phyloP scores from a whole-genome alignment of 2,329 filamentous ascomycete species.

The Penicillium sp. region DNA sequence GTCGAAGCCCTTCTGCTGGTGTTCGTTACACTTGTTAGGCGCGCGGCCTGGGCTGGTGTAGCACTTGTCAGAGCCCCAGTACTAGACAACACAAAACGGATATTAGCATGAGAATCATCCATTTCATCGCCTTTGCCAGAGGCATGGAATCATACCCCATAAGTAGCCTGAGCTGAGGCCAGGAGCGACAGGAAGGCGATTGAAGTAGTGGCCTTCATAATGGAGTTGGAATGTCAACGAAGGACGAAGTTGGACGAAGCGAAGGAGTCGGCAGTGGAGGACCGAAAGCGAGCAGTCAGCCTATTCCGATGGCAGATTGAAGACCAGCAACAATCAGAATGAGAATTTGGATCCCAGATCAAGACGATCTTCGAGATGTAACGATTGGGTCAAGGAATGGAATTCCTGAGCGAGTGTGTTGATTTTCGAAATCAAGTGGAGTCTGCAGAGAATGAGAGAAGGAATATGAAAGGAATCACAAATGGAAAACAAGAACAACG shows the following conservation, averaged over 20 bases:
- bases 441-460: conserved; percentile 32
- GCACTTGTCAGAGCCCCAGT: conserved; percentile 56
- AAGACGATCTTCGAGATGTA: neutral
- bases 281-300: conserved; percentile 5
- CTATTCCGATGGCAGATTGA: conserved; percentile 5
- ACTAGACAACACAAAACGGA: conserved; percentile 22
- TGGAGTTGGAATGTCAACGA: conserved; percentile 33
- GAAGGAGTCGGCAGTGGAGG: neutral
- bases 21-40: conserved; percentile 74
- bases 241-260: conserved; percentile 35
- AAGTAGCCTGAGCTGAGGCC: conserved; percentile 49
- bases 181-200: conserved; percentile 45
- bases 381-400: conserved; percentile 1
- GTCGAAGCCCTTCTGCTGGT: conserved; percentile 72
- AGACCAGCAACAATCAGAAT: conserved; percentile 10
- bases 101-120: neutral
- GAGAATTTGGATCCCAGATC: neutral
- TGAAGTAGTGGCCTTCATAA: conserved; percentile 33
- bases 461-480: conserved; percentile 15
- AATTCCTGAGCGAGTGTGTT: conserved; percentile 11
- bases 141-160: conserved; percentile 47
- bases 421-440: conserved; percentile 11
- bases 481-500: conserved; percentile 29
- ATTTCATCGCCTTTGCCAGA: neutral
- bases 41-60: conserved; percentile 73